phyloP scores from a whole-genome alignment of 2,329 filamentous ascomycete species.

The Alternaria sp. region DNA sequence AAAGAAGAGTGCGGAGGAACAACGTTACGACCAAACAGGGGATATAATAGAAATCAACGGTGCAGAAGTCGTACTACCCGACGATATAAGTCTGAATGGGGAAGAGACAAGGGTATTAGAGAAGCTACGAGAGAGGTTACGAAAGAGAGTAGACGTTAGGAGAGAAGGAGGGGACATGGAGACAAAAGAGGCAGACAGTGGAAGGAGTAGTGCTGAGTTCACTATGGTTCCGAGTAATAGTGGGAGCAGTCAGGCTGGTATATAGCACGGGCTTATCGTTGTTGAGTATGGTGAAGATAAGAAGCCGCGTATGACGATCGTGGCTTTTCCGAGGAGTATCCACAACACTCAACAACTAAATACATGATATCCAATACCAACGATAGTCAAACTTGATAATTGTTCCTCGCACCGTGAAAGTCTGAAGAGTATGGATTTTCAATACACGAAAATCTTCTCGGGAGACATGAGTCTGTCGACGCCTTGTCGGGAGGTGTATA shows the following conservation, averaged over 20 bases:
- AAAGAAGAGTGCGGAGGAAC: constrained; percentile 23
- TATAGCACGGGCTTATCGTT: constrained; percentile 15
- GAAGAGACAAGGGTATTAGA: constrained; percentile 50
- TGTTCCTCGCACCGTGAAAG: not conserved
- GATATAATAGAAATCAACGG: constrained; percentile 44
- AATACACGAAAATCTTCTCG: not conserved
- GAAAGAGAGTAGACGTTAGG: constrained; percentile 22
- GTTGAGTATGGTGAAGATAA: constrained; percentile 19
- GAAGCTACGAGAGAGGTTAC: constrained; percentile 44
- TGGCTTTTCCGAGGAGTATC: constrained; percentile 17
- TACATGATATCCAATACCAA: not conserved
- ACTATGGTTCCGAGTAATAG: constrained; percentile 30
- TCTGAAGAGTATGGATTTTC: not conserved
- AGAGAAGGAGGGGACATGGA: constrained; percentile 2
- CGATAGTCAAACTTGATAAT: not conserved
- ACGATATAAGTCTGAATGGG: constrained; percentile 44
- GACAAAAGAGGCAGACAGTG: constrained; percentile 23
- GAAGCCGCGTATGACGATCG: constrained; percentile 3
- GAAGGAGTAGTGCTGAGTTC: constrained; percentile 31
- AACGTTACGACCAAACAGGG: constrained; percentile 24
- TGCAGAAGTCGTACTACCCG: constrained; percentile 45
- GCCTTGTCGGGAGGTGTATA: not conserved
- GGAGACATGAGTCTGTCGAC: not conserved
- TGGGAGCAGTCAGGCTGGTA: constrained; percentile 17
- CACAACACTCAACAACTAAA: constrained; percentile 2